phyloP scores from a whole-genome alignment of 352 stramenopile genomes.

The Stramenopiles sp. region DNA sequence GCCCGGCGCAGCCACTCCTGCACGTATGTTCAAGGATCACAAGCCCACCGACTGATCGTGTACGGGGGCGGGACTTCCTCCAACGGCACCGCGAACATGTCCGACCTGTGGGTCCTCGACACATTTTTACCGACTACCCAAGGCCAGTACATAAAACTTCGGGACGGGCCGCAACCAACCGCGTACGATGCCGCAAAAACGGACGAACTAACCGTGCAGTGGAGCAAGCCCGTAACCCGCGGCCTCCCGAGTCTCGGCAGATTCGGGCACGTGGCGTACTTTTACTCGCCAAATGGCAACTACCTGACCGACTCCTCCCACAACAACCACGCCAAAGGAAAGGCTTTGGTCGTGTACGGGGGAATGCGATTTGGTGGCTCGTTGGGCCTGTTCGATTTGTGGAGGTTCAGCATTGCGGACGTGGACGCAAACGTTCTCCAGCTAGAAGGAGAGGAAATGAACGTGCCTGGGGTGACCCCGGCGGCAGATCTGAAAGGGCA shows the following conservation, averaged over 20 bases:
- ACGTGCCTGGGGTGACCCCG: not conserved
- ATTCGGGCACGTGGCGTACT: not conserved
- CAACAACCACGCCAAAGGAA: not conserved
- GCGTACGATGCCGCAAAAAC: not conserved
- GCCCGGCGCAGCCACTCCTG: not conserved
- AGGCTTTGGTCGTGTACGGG: not conserved
- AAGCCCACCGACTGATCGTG: not conserved
- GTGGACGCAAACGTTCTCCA: not conserved
- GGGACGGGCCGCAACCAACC: not conserved
- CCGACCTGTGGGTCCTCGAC: not conserved
- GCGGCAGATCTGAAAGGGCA: not conserved
- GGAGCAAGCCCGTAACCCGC: not conserved
- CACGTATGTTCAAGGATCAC: not conserved
- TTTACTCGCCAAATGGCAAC: not conserved
- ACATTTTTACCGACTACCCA: not conserved
- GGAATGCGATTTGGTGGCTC: not conserved
- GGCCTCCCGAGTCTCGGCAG: not conserved
- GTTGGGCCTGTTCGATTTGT: not conserved
- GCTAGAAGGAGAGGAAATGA: not conserved
- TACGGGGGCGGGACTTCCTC: not conserved
- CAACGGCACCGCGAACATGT: not conserved
- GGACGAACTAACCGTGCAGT: not conserved
- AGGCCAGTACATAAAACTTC: not conserved
- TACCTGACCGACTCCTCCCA: not conserved
- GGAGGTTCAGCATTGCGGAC: not conserved